Evolutionary conservation across 768 basidiomycete genomes (phyloP), one percentile per base, ranked within the genome.

Genomic region (Chalciporus sphaerocephalus): DNA sequence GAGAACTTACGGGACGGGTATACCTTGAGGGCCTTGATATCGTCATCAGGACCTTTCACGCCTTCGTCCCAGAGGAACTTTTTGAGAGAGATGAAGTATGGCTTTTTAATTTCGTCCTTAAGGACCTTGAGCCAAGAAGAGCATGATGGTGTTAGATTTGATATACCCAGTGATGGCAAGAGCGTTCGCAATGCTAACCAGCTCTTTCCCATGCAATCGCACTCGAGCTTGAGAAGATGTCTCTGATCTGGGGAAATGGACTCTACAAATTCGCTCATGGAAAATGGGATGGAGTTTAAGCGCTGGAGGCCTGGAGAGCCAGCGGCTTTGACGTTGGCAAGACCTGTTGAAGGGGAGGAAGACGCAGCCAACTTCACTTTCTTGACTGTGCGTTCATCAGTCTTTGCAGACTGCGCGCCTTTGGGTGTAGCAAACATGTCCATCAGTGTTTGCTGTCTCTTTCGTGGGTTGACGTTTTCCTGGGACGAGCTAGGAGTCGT

Each of bases 21-120:
- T 27, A 96, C 75, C 57, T 78, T 84, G 46, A 77, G 63, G 27
- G 63, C 56, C 15, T 66, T 65, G 17, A 67, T 58, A 34, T 62
- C 69, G 57, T 81, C 77, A 17, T 76, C 69, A 4, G 71, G 64
- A 21, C 76, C 79, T 48, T 60, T 70, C 11, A 83, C 78, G 15
- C 84, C 85, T 58, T 84, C 78, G 5, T 75, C 66, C 75, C 78
- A 81, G 16, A 91, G 72, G 53, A 81, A 88, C 42, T 70, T 66
- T 63, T 92, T 90, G 45, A 92, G 62, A 20, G 75, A 58, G 41
- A 90, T 65, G 56, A 92, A 92, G 64, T 90, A 92, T 0, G 85
- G 77, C 57, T 87, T 84, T 54, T 72, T 75, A 41, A 92, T 76
- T 58, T 92, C 89, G 48, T 82, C 77, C 51, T 82, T 79, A 44